Conservation (phyloP, 2,329 filamentous ascomycete species). For the Colletotrichum simmondsii region DNA sequence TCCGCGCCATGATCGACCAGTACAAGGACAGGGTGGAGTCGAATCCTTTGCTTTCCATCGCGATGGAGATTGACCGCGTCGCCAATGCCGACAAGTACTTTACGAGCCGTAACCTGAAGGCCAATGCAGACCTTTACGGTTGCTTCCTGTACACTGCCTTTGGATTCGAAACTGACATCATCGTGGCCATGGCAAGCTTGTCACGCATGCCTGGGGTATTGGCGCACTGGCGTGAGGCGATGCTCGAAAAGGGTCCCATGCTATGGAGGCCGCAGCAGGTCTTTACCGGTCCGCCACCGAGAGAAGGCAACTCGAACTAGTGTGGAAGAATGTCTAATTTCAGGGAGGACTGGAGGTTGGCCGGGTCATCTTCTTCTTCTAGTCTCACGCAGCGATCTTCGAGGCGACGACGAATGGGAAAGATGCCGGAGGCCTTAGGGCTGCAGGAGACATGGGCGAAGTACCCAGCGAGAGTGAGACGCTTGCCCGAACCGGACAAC, state of each 20-base stretch:
- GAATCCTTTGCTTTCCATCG: conserved; percentile 49
- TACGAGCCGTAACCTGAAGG: conserved; percentile 46
- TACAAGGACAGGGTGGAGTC: conserved; percentile 29
- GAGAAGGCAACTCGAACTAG: neutral
- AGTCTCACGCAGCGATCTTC: neutral
- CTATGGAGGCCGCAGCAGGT: conserved; percentile 44
- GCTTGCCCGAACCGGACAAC: neutral
- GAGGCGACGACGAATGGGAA: neutral
- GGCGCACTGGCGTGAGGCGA: conserved; percentile 44
- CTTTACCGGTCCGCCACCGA: conserved; percentile 24
- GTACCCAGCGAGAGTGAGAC: neutral
- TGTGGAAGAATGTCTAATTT: neutral
- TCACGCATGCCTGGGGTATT: conserved; percentile 41
- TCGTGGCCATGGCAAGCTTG: conserved; percentile 41
- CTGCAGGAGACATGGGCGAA: neutral
- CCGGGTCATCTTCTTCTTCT: neutral
- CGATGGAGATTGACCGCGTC: conserved; percentile 49
- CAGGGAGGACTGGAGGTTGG: too few relatives aligned
- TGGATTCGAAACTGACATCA: conserved; percentile 38
- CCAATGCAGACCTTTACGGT: conserved; percentile 57
- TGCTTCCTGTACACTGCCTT: conserved; percentile 54
- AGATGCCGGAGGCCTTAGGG: neutral
- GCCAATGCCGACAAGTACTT: conserved; percentile 51
- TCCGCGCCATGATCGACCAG: conserved; percentile 42
- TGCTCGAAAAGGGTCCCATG: conserved; percentile 40